These are phyloP conservation scores for Marasmius fiardii DNA, from an alignment of 1,284 basidiomycete genomes.

Conservation along the genomic window DNA sequence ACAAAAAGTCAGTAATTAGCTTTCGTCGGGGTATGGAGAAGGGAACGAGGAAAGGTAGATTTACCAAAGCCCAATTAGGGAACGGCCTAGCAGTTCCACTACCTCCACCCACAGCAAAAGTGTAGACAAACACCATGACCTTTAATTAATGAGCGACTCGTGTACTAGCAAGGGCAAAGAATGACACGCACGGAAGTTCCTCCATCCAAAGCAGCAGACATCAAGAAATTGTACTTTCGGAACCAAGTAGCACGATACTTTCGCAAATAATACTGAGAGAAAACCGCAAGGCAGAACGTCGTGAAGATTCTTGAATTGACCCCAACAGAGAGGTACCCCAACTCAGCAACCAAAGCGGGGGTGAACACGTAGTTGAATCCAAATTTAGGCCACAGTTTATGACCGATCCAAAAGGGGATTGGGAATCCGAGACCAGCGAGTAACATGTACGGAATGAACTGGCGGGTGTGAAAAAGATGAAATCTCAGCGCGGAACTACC, in stretches of 20 bases:
- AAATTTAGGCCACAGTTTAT: constrained; percentile 34
- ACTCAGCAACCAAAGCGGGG: constrained; percentile 26
- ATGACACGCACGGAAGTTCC: constrained; percentile 31
- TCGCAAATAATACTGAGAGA: constrained; percentile 54
- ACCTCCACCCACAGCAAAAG: constrained; percentile 61
- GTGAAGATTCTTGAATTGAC: constrained; percentile 54
- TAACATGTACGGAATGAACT: constrained; percentile 32
- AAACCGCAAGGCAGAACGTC: constrained; percentile 47
- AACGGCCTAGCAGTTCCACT: constrained; percentile 42
- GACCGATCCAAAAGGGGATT: constrained; percentile 34
- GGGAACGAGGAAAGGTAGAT: constrained; percentile 5
- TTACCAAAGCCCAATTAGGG: constrained; percentile 44
- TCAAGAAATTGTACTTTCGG: constrained; percentile 47
- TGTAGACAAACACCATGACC: constrained; percentile 52
- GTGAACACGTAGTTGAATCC: constrained; percentile 32
- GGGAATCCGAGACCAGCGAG: constrained; percentile 35
- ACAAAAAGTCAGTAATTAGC: not conserved
- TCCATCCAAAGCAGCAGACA: constrained; percentile 49
- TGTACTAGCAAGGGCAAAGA: not conserved
- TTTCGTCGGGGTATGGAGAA: not conserved
- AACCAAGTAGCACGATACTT: constrained; percentile 45
- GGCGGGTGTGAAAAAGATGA: not conserved
- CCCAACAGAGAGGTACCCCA: constrained; percentile 45
- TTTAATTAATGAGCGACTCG: constrained; percentile 14
- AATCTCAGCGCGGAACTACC: not conserved